phyloP scores from a whole-genome alignment of 163 green algal species.

The Coccomyxa subellipsoidea region DNA sequence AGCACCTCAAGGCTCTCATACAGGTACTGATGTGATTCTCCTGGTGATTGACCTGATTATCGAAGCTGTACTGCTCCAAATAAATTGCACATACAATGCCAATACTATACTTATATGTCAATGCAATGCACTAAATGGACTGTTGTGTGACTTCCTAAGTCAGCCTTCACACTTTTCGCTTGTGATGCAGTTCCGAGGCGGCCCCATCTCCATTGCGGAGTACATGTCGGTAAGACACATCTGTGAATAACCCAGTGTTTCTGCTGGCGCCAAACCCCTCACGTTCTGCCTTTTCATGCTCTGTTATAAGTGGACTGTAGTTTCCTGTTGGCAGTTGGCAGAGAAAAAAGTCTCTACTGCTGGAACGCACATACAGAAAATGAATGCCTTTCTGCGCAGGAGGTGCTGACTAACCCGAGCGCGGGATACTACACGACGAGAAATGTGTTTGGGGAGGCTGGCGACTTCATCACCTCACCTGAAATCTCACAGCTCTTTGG shows the following conservation, averaged over 20 bases:
- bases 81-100: no score
- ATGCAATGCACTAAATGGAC: no score
- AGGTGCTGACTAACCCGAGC: constrained; percentile 86
- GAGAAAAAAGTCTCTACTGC: no score
- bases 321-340: no score
- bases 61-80: no score
- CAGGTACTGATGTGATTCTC: constrained; percentile 30
- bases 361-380: not conserved
- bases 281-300: no score
- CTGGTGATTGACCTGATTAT: not conserved
- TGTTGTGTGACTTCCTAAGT: no score
- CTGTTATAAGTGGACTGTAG: no score
- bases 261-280: no score
- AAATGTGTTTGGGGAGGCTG: constrained; percentile 86
- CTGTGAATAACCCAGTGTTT: no score
- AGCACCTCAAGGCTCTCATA: constrained; percentile 54
- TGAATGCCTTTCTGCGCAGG: constrained; percentile 40
- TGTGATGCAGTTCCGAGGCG: constrained; percentile 75
- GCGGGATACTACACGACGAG: constrained; percentile 89
- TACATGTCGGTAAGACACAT: constrained; percentile 80
- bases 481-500: constrained; percentile 98
- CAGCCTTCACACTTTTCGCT: no score
- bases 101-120: no score
- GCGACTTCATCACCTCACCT: constrained; percentile 96
- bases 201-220: constrained; percentile 86